Base-by-base conservation (phyloP, 2,329 filamentous ascomycete species). In the Fusarium euwallaceae region DNA sequence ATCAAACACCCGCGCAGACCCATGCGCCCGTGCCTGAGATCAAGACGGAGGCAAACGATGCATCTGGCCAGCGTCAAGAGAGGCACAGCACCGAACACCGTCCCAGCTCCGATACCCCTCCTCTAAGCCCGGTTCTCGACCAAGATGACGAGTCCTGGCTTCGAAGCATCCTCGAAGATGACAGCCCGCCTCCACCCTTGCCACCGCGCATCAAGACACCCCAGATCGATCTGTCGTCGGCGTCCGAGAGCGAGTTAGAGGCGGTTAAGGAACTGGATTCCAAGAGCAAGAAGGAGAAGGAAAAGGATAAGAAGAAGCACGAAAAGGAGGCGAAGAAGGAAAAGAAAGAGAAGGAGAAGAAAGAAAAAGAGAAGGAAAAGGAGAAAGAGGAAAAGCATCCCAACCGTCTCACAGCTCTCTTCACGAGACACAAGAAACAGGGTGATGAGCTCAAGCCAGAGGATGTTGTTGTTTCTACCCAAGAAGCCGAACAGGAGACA, bases 111-210 rank as follows among this genome's bases (percentile, higher is more conserved):
- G 67, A 80, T 10, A 71, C 73, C 7, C 63, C 72, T 5, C 74
- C 72, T 4, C 58, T 72, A n/a, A 81, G 80, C 56, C 87, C 88
- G 1, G 82, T 92, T 34, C 85, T 92, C 53, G 84, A 87, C 69
- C 83, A 84, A 51, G 88, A 89, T 43, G 90, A 92, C 79, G 88
- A 91, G 81, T 80, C 83, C 20, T 92, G 92, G 81, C 85, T 92
- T 55, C 84, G 87, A 78, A 85, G 85, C 41, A 85, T 92, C 55
- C 86, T 91, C 14, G 73, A 80, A 29, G 81, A 82, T 64, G 82
- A 85, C 43, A 82, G 80, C 11, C 85, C 86, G 45, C 86, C 85
- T 12, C 90, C 90, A 4, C 87, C 89, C 0, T 82, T 92, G 10
- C 90, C 91, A 0, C 89, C 87, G 60, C 87, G 86, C 69, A 80